These are phyloP conservation scores for Nicotiana noctiflora DNA, from an alignment of 257 asterid genomes.

Conservation along the genomic window DNA sequence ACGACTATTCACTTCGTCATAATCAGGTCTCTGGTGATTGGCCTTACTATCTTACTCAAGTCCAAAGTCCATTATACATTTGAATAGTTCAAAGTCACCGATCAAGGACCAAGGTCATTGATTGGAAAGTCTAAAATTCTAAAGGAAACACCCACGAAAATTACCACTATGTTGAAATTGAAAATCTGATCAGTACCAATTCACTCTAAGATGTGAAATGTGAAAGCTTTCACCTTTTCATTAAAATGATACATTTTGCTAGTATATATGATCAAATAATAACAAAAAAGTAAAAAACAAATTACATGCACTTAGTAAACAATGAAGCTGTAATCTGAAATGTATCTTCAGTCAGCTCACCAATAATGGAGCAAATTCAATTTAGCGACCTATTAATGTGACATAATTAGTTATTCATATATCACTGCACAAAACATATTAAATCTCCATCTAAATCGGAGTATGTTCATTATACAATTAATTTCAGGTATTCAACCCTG, in stretches of 20 bases:
- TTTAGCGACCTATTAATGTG: neutral
- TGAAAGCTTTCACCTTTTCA: neutral
- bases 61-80: no score
- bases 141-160: no score
- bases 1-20: no score
- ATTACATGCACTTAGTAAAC: neutral
- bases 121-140: no score
- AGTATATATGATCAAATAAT: neutral
- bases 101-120: no score
- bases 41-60: no score
- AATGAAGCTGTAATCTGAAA: neutral
- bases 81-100: no score
- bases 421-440: conserved; percentile 2
- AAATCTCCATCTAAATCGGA: neutral
- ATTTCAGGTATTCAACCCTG: conserved; percentile 38
- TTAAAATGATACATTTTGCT: neutral
- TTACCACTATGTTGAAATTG: no score
- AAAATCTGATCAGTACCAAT: no score
- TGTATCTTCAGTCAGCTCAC: neutral
- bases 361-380: conserved; percentile 1
- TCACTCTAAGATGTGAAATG: no score
- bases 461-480: neutral
- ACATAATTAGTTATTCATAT: neutral
- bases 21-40: no score
- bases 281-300: neutral